Evolutionary conservation across 176 grass and related monocot species (phyloP).

Genomic region (Juncus inflexus): DNA sequence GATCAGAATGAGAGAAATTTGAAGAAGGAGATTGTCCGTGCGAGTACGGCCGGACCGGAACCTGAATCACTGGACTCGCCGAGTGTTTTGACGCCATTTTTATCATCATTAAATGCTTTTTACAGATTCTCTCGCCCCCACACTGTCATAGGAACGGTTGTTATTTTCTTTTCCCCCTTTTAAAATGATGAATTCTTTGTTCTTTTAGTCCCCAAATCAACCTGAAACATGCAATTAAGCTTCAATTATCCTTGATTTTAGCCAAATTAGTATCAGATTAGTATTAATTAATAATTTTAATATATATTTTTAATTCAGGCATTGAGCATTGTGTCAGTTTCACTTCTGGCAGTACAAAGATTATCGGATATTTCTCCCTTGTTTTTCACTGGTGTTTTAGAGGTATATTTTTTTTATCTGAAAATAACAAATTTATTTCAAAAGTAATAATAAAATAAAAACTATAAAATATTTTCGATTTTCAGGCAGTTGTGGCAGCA

Average conservation of each 20-base stretch:
- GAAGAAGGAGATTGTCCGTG: slow-evolving; percentile 5
- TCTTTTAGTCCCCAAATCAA: slow-evolving; percentile 17
- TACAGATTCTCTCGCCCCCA: slow-evolving; percentile 98
- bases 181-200: background rate
- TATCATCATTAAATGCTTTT: slow-evolving; percentile 71
- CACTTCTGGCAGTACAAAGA: slow-evolving; percentile 70
- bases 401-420: slow-evolving; percentile 45
- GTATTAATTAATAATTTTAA: slow-evolving; percentile 1
- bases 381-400: slow-evolving; percentile 76
- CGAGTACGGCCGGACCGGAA: slow-evolving; percentile 55
- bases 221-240: slow-evolving; percentile 1
- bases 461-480: slow-evolving; percentile 9
- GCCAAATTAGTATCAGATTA: background rate
- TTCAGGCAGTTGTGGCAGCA: slow-evolving; percentile 64
- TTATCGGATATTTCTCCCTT: slow-evolving; percentile 72
- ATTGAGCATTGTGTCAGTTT: slow-evolving; percentile 95
- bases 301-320: slow-evolving; percentile 38
- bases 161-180: slow-evolving; percentile 34
- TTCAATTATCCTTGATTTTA: background rate
- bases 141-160: slow-evolving; percentile 98
- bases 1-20: background rate
- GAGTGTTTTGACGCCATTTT: slow-evolving; percentile 49
- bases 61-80: slow-evolving; percentile 43
- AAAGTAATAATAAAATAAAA: slow-evolving; percentile 2
- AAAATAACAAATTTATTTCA: slow-evolving; percentile 17